Base-by-base conservation (phyloP, 2,329 filamentous ascomycete genomes). In the Fusarium ramigenum region DNA sequence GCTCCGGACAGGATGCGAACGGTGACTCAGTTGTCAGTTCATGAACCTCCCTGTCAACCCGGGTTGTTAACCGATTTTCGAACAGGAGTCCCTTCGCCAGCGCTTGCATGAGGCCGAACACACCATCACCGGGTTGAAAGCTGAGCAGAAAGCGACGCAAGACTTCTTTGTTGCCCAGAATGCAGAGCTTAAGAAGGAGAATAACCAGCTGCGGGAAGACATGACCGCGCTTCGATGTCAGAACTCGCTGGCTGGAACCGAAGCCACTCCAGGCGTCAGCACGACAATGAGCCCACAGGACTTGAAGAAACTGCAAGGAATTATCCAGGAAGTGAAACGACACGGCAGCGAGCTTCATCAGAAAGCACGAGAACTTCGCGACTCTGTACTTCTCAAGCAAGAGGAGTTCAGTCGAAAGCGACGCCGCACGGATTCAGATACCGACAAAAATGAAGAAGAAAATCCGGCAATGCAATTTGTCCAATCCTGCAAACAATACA, bases 161-260 rank as follows among this genome's bases (percentile, higher is more conserved):
- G 18, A 58, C 2, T 2, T 44, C 4, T 2, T 32, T 9, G 2
- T 4, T 4, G 2, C 4, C 11, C 18, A 34, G 12, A 28, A 14
- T 5, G 2, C 18, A 2, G 40, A 58, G 2, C 39, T 58, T 18
- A 46, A 25, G 8, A 44, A 36, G 1, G 54, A 58, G 15, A 47
- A 19, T 2, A 25, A 46, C 3, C 30, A 28, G 5, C 12, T 58
- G 0, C 23, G 18, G 0, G 30, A 46, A n/a, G 18, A 47, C 2
- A 1, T 28, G 7, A 2, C 40, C 3, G 9, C 16, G 0, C 18
- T 46, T 11, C 30, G 54, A n/a, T 25, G 0, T 18, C 47, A 23
- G 16, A 50, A 3, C 4, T 7, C 30, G 23, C 3, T 7, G 30
- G 9, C 30, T 50, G 21, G 5, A 3, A 34, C 9, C 10, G 7